phyloP scores from a whole-genome alignment of 2,329 filamentous ascomycete genomes.

The Xylaria sp. region DNA sequence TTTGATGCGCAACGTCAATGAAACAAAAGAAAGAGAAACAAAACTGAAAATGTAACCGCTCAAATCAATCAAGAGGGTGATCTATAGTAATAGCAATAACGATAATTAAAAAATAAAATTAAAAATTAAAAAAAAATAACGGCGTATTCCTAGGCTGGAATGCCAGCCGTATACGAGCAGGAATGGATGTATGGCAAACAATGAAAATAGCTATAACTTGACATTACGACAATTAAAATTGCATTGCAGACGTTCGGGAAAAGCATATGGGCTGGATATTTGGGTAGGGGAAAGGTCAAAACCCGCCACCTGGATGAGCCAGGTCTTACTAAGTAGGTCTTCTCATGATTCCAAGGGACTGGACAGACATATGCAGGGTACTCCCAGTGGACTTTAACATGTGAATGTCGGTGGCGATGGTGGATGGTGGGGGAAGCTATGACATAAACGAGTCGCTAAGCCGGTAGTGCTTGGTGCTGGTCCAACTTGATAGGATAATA shows the following conservation, averaged over 20 bases:
- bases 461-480: neutral
- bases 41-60: neutral
- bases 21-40: neutral
- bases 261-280: too few relatives aligned
- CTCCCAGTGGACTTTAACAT: too few relatives aligned
- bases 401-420: constrained; percentile 18
- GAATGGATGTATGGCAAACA: constrained; percentile 19
- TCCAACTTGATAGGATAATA: neutral
- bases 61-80: neutral
- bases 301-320: neutral
- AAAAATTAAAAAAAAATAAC: too few relatives aligned
- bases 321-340: too few relatives aligned
- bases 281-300: neutral
- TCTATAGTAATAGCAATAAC: neutral
- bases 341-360: neutral
- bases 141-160: constrained; percentile 12
- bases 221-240: constrained; percentile 6
- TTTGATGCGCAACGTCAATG: neutral
- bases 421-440: neutral
- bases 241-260: neutral
- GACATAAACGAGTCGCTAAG: constrained; percentile 1
- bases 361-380: too few relatives aligned
- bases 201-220: neutral
- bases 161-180: neutral
- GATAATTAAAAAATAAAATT: too few relatives aligned